Evolutionary conservation across 2,329 filamentous ascomycete genomes (phyloP).

Genomic region (Penicillium decumbens): DNA sequence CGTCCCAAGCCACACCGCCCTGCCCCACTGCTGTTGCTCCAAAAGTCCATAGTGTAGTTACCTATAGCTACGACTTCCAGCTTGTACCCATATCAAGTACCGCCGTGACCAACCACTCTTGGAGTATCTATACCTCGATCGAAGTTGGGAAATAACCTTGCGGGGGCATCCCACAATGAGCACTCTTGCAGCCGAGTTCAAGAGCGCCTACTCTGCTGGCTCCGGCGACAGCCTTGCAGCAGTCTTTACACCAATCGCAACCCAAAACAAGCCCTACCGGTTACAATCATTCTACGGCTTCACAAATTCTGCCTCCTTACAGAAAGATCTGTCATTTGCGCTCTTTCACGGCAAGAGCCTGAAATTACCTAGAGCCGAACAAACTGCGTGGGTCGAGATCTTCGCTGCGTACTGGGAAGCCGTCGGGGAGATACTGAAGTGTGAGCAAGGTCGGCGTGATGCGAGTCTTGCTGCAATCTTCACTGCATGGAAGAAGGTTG

Average conservation of each 20-base stretch:
- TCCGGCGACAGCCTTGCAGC: constrained; percentile 70
- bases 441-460: constrained; percentile 50
- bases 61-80: background rate
- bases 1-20: background rate
- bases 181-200: constrained; percentile 67
- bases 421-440: constrained; percentile 65
- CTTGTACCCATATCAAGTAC: background rate
- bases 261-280: constrained; percentile 58
- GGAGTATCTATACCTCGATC: background rate
- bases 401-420: constrained; percentile 82
- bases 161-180: constrained; percentile 55
- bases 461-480: constrained; percentile 80
- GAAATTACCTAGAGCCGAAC: constrained; percentile 61
- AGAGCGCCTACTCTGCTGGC: constrained; percentile 58
- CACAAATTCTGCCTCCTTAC: constrained; percentile 62
- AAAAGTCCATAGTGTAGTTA: background rate
- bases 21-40: background rate
- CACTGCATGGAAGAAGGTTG: constrained; percentile 80
- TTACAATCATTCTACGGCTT: constrained; percentile 67
- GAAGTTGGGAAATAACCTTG: background rate
- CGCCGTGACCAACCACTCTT: background rate
- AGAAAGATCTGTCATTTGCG: constrained; percentile 64
- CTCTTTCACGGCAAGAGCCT: constrained; percentile 60
- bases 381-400: constrained; percentile 79
- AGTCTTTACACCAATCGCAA: constrained; percentile 67